Conservation (phyloP, 2,329 filamentous ascomycete species). For the Colletotrichum viniferum region DNA sequence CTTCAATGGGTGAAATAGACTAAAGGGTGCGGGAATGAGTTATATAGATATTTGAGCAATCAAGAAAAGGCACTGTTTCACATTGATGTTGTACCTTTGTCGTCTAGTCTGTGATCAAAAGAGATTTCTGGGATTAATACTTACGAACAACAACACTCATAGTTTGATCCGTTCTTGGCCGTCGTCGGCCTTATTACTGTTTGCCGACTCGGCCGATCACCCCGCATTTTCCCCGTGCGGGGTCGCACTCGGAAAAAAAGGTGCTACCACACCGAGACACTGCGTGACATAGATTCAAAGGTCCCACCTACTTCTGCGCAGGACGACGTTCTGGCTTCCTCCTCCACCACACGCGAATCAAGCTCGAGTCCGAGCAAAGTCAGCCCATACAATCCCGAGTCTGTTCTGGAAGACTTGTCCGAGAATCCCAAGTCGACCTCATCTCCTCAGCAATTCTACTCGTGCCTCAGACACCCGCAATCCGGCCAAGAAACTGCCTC, state of each 20-base stretch:
- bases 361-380: slow-evolving; percentile 16
- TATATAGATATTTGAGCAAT: neutral
- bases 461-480: neutral
- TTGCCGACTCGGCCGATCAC: neutral
- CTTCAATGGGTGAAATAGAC: neutral
- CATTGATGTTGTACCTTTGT: neutral
- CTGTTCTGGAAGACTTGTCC: slow-evolving; percentile 21
- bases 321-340: neutral
- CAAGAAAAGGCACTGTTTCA: neutral
- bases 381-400: slow-evolving; percentile 25
- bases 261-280: slow-evolving; percentile 19
- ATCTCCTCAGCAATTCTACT: neutral
- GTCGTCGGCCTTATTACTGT: neutral
- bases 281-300: neutral
- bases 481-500: neutral
- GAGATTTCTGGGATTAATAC: too few relatives aligned
- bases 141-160: neutral
- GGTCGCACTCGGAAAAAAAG: slow-evolving; percentile 20
- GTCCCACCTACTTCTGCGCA: neutral
- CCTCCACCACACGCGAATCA: neutral
- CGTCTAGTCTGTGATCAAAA: neutral
- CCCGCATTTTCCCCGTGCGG: neutral
- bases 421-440: neutral
- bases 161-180: neutral
- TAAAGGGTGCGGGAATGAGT: neutral